Base-by-base conservation (phyloP, 1,284 basidiomycete genomes). In the Neonothopanus nambi region DNA sequence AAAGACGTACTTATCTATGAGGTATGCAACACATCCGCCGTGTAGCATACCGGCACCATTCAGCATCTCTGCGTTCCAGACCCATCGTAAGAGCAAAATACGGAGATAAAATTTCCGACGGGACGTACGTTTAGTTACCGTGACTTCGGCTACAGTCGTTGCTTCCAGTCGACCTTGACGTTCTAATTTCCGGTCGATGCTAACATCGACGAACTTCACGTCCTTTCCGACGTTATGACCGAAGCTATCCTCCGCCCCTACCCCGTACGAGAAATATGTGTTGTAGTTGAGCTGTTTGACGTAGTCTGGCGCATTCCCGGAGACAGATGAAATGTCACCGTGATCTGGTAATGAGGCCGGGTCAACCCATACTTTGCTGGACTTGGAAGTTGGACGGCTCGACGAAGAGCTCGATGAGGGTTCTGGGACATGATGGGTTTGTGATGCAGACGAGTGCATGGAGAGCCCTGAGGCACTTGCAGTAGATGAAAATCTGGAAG, bases 1-100 rank as follows among this genome's bases (percentile, higher is more conserved):
- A 50, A 21, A 20, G 26, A 67, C 78, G 51, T 57, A 84, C 84
- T 85, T 87, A 69, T 89, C 87, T 49, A 88, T 80, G 52, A 89
- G 70, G 65, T 87, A 88, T 44, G 84, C 82, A 36, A 88, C 64
- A 51, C 84, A 86, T 39, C 83, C 86, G 13, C 87, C 86, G 57
- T 89, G 86, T 24, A 87, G 72, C 77, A 85, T 84, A 1, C 83
- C 82, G 28, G 84, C 83, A 13, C 86, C 86, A 59, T 89, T 88
- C 24, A 87, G 70, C 84, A 87, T 87, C 56, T 78, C 85, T 85
- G 57, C 52, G 46, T 45, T 43, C 58, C 48, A 58, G 56, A 52
- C 43, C n/a, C n/a, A n/a, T 43, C 41, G 44, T 54, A 30, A 52
- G 40, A 17, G 11, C 18, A 18, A 15, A 21, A 43, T 47, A 43